phyloP scores from a whole-genome alignment of 2,329 filamentous ascomycete genomes.

The Amesomyces nigricolor region DNA sequence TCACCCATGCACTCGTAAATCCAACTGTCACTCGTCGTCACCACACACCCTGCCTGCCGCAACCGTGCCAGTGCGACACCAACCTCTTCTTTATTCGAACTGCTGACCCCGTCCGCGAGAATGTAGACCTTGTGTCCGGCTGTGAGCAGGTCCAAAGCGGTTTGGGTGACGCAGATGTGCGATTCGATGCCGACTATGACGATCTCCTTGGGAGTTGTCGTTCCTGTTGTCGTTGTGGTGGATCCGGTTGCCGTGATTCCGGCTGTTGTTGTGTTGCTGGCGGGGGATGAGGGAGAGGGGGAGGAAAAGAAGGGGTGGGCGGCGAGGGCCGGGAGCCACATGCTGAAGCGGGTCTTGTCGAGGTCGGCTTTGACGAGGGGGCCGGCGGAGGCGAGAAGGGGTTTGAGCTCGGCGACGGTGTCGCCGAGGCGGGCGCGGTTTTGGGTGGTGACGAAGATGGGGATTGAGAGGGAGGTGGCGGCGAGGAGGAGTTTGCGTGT shows the following conservation, averaged over 20 bases:
- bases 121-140: conserved; percentile 79
- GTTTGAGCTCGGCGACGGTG: conserved; percentile 66
- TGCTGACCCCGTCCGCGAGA: conserved; percentile 83
- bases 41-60: conserved; percentile 65
- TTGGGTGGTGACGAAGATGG: conserved; percentile 83
- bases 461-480: conserved; percentile 61
- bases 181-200: conserved; percentile 87
- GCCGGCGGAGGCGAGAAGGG: conserved; percentile 46
- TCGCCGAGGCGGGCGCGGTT: conserved; percentile 70
- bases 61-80: conserved; percentile 71
- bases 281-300: conserved; percentile 22
- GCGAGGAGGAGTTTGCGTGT: conserved; percentile 64
- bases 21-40: conserved; percentile 85
- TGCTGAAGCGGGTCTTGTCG: conserved; percentile 89
- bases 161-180: conserved; percentile 94
- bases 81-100: conserved; percentile 78
- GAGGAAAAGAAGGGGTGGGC: conserved; percentile 26
- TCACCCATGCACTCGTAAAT: conserved; percentile 88
- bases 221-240: too few species aligned
- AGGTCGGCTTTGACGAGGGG: conserved; percentile 44
- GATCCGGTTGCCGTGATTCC: too few species aligned
- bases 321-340: conserved; percentile 68
- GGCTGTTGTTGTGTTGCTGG: too few species aligned
- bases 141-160: conserved; percentile 70
- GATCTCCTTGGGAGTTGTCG: conserved; percentile 36